These are phyloP conservation scores for Xylaria bambusicola DNA, from an alignment of 495 filamentous ascomycete species.

Conservation along the genomic window DNA sequence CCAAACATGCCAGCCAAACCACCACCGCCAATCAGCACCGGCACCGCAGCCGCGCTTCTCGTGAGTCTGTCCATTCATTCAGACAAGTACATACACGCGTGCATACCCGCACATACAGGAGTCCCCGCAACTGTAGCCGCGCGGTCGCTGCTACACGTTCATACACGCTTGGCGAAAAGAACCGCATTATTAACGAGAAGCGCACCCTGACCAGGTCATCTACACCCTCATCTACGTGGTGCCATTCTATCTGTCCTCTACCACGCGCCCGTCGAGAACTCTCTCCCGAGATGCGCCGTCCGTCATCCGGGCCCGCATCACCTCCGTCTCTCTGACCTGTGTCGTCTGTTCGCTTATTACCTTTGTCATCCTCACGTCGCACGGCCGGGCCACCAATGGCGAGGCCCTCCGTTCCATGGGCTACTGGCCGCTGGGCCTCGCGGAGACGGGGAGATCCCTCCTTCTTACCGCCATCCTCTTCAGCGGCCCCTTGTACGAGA, in stretches of 20 bases:
- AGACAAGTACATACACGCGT: too few species aligned
- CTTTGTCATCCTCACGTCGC: conserved; percentile 55
- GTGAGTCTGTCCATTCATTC: conserved; percentile 26
- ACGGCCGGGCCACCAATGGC: conserved; percentile 33
- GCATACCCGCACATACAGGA: background rate
- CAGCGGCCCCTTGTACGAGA: conserved; percentile 78
- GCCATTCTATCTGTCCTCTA: conserved; percentile 81
- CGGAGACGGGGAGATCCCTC: conserved; percentile 60
- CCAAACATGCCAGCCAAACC: conserved; percentile 35
- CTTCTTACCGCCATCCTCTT: conserved; percentile 79
- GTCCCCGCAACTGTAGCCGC: conserved; percentile 12
- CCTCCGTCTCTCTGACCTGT: conserved; percentile 73
- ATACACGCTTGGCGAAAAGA: conserved; percentile 1
- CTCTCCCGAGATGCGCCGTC: conserved; percentile 86
- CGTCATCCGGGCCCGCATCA: conserved; percentile 84
- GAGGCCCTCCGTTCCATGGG: conserved; percentile 68
- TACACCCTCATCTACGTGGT: conserved; percentile 86
- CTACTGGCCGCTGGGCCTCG: conserved; percentile 68
- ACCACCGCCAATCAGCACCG: conserved; percentile 36
- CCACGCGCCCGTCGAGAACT: conserved; percentile 77
- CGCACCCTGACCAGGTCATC: conserved; percentile 51
- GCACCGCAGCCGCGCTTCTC: conserved; percentile 33
- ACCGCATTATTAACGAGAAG: conserved; percentile 19
- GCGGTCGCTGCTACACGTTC: background rate
- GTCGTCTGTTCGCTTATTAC: conserved; percentile 61